Conservation (phyloP, 2,329 filamentous ascomycete genomes). For the Nothophaeocryptopus gaeumannii region DNA sequence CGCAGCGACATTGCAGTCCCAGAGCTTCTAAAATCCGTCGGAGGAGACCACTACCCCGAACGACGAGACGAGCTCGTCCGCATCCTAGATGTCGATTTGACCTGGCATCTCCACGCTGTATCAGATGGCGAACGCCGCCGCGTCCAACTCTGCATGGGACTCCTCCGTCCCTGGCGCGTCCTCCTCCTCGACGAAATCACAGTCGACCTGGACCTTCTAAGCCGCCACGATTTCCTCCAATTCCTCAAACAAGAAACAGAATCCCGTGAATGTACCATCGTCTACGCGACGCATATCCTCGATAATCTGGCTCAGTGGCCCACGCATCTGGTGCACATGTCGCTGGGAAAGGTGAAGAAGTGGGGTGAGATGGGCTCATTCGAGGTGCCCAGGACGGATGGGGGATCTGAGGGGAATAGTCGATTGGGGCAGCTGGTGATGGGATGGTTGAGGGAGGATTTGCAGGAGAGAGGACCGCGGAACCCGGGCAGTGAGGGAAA, state of each 20-base stretch:
- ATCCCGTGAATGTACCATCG: constrained; percentile 77
- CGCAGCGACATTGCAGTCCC: constrained; percentile 89
- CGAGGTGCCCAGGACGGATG: constrained; percentile 54
- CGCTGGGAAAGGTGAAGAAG: constrained; percentile 80
- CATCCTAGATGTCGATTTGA: constrained; percentile 87
- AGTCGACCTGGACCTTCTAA: constrained; percentile 88
- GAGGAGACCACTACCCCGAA: constrained; percentile 76
- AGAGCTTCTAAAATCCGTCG: constrained; percentile 79
- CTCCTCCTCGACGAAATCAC: constrained; percentile 94
- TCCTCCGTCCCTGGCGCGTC: constrained; percentile 86
- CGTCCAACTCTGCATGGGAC: constrained; percentile 94
- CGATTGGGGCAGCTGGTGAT: constrained; percentile 83
- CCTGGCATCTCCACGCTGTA: constrained; percentile 95
- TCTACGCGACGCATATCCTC: constrained; percentile 96
- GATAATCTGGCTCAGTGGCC: constrained; percentile 95
- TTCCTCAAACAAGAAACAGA: constrained; percentile 89
- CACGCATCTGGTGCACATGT: constrained; percentile 94
- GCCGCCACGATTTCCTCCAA: constrained; percentile 75
- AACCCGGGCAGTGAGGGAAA: constrained; percentile 62
- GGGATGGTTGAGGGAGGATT: constrained; percentile 78
- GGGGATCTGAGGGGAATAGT: constrained; percentile 66
- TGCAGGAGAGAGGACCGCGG: constrained; percentile 74
- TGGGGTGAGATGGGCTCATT: constrained; percentile 74
- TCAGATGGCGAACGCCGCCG: constrained; percentile 86
- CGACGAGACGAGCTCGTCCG: constrained; percentile 81